These are phyloP conservation scores for Alternaria dauci DNA, from an alignment of 2,329 filamentous ascomycete species.

Conservation along the genomic window DNA sequence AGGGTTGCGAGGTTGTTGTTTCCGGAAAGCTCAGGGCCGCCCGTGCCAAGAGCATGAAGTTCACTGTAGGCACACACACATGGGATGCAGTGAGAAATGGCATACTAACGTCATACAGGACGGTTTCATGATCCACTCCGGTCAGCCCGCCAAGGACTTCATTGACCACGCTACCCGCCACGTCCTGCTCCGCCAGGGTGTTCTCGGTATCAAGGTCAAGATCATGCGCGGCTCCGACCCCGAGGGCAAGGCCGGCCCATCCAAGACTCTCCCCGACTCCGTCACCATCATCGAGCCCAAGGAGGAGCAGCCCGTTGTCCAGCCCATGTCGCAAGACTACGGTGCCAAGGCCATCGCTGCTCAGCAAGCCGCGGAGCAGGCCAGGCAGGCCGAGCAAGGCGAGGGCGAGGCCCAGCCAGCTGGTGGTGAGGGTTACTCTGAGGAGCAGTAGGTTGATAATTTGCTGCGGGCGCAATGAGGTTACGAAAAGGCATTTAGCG, in stretches of 20 bases:
- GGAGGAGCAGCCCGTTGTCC: conserved; percentile 95
- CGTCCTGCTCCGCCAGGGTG: conserved; percentile 99
- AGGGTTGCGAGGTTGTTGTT: conserved; percentile 99
- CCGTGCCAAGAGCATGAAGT: conserved; percentile 99
- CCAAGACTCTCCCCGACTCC: conserved; percentile 96
- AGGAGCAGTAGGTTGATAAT: conserved; percentile 43
- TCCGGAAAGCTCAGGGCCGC: conserved; percentile 99
- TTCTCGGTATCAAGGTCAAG: conserved; percentile 99
- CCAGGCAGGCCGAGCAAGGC: conserved; percentile 67
- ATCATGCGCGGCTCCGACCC: conserved; percentile 99
- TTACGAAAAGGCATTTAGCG: conserved; percentile 42
- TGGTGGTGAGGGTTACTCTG: conserved; percentile 39
- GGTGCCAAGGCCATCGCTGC: conserved; percentile 85
- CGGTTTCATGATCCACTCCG: conserved; percentile 99
- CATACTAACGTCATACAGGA: conserved; percentile 61
- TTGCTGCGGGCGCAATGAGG: conserved; percentile 39
- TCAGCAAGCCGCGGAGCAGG: conserved; percentile 71
- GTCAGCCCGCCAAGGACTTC: conserved; percentile 99
- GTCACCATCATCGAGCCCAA: conserved; percentile 99
- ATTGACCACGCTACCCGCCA: conserved; percentile 98
- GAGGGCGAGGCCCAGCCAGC: conserved; percentile 57
- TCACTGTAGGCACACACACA: conserved; percentile 74
- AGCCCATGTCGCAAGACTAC: conserved; percentile 98
- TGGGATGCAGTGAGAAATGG: not conserved
- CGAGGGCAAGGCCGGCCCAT: conserved; percentile 97